Base-by-base conservation (phyloP, 2,329 filamentous ascomycete species). In the Penicillium sp. region DNA sequence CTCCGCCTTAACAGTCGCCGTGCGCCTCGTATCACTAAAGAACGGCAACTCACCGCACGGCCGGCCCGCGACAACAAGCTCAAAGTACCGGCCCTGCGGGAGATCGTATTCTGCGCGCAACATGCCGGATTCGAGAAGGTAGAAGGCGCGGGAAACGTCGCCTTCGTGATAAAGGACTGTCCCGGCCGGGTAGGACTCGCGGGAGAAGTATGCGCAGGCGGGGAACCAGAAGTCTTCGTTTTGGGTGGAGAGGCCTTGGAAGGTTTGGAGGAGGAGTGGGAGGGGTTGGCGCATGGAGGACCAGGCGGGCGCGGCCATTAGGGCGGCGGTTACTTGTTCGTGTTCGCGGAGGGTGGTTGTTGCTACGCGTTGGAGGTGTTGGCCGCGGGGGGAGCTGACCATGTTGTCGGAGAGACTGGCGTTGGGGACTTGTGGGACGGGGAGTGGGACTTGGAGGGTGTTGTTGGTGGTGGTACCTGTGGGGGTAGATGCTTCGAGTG, bases 201-300 rank as follows among this genome's bases (percentile, higher is more conserved):
- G 86, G 42, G 82, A 79, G 73, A 99, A 97, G 79, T 91, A 98
- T 0, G 86, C 82, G 4, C 87, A 87, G 0, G 89, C 89, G 1
- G 87, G 87, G 77, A 93, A 94, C 95, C 95, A 99, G 75, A 98
- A 98, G 76, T 97, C 93, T 76, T 97, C 93, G 72, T 94, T 95
- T 76, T 91, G 88, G 56, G 88, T 83, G 56, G 91, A 96, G 13
- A 97, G 82, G 49, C 92, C 91, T 73, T 95, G 90, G 80, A 99
- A 98, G n/a, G 95, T 92, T 75, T 97, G 94, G 26, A 99, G 85
- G 77, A 99, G 92, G 51, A 99, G 87, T 1, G 92, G 91, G 8
- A 98, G 86, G 0, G 95, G 95, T 74, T 97, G 93, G 67, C 91
- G 91, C 76, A 97, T 96, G 68, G 88, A 88, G 71, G 90, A 88